Conservation (phyloP, 2,329 filamentous ascomycete species). For the Pseudopithomyces chartarum region DNA sequence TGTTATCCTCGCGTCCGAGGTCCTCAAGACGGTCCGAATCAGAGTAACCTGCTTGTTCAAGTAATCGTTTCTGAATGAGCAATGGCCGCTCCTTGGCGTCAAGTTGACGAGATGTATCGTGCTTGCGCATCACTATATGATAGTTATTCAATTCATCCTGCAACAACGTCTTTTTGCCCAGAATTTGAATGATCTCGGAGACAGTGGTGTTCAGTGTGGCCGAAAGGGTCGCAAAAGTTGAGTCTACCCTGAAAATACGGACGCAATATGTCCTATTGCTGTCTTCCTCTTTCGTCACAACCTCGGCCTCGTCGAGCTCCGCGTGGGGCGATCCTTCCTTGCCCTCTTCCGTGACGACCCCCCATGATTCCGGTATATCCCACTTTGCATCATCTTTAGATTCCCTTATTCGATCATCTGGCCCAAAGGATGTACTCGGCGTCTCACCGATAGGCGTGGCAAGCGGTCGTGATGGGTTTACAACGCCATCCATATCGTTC, state of each 20-base stretch:
- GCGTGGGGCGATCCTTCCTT: conserved; percentile 56
- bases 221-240: conserved; percentile 91
- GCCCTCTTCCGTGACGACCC: conserved; percentile 78
- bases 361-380: conserved; percentile 97
- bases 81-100: conserved; percentile 79
- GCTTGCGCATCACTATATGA: conserved; percentile 92
- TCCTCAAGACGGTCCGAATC: conserved; percentile 88
- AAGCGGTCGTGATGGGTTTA: conserved; percentile 69
- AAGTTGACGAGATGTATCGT: conserved; percentile 84
- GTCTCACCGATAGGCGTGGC: conserved; percentile 65
- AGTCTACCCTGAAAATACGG: conserved; percentile 91
- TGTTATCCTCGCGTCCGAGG: conserved; percentile 94
- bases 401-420: conserved; percentile 37
- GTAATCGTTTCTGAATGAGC: conserved; percentile 85
- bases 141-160: conserved; percentile 92
- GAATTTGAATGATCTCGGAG: conserved; percentile 82
- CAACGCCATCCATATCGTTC: conserved; percentile 87
- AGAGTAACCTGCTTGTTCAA: conserved; percentile 91
- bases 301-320: conserved; percentile 72
- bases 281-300: conserved; percentile 72
- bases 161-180: conserved; percentile 92
- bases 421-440: conserved; percentile 54
- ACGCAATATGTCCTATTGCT: conserved; percentile 78
- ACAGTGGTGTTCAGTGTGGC: conserved; percentile 84
- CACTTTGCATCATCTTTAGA: conserved; percentile 65